Evolutionary conservation across 2,329 filamentous ascomycete species (phyloP).

Genomic region (Diaporthe longicolla): DNA sequence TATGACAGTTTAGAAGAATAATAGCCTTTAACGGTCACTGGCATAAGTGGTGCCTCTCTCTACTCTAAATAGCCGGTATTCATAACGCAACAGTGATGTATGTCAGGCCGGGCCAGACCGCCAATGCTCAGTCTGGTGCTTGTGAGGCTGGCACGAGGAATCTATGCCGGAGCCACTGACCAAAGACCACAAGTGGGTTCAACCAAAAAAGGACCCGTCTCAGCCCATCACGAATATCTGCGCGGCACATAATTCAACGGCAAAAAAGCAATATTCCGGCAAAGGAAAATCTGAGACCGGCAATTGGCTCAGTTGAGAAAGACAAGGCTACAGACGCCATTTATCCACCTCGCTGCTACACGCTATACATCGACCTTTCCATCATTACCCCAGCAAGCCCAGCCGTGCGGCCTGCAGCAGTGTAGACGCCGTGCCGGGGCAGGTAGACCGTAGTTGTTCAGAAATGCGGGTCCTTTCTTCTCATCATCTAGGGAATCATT

Average conservation of each 20-base stretch:
- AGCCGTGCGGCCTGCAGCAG: slow-evolving; percentile 14
- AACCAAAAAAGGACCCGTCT: slow-evolving; percentile 17
- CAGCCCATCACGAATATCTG: slow-evolving; percentile 11
- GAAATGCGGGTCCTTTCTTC: slow-evolving; percentile 39
- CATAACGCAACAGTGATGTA: not conserved
- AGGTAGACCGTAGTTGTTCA: slow-evolving; percentile 29
- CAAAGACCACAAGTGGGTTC: not conserved
- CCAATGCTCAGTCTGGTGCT: slow-evolving; percentile 4
- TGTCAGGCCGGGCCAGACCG: not conserved
- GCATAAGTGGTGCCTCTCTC: slow-evolving; percentile 14
- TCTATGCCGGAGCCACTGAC: not conserved
- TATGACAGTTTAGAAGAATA: not conserved
- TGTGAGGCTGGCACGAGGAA: not conserved
- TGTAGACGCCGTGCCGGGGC: slow-evolving; percentile 29
- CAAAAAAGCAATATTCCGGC: slow-evolving; percentile 25
- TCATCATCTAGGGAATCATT: slow-evolving; percentile 42
- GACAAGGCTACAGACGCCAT: slow-evolving; percentile 41
- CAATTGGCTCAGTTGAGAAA: slow-evolving; percentile 39
- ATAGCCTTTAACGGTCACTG: not conserved
- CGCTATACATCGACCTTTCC: slow-evolving; percentile 36
- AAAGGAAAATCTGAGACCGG: slow-evolving; percentile 28
- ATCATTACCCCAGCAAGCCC: slow-evolving; percentile 32
- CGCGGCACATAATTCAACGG: slow-evolving; percentile 24
- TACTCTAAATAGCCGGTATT: slow-evolving; percentile 9
- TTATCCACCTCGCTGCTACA: slow-evolving; percentile 33